Conservation (phyloP, 108 stramenopile genomes). For the Fistulifera solaris region DNA sequence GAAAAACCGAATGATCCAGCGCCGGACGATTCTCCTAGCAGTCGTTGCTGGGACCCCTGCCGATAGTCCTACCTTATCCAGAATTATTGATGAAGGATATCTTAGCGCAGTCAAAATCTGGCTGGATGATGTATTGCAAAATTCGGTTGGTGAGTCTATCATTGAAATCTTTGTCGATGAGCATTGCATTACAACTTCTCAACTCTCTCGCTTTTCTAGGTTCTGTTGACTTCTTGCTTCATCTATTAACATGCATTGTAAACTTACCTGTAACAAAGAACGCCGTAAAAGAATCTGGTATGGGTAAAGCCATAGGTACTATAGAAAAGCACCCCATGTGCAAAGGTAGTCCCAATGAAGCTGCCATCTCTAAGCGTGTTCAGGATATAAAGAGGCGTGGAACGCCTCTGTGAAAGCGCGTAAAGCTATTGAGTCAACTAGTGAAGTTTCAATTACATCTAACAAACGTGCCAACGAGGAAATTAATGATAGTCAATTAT, state of each 20-base stretch:
- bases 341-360: conserved; percentile 56
- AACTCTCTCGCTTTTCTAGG: conserved; percentile 19
- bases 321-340: conserved; percentile 71
- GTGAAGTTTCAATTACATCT: too few relatives aligned
- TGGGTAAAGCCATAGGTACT: conserved; percentile 72
- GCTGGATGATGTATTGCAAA: conserved; percentile 67
- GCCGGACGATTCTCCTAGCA: conserved; percentile 52
- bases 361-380: conserved; percentile 54
- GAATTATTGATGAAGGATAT: conserved; percentile 49
- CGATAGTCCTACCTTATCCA: conserved; percentile 31
- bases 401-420: conserved; percentile 69
- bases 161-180: not conserved
- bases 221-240: conserved; percentile 69
- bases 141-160: conserved; percentile 42
- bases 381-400: conserved; percentile 63
- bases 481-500: too few relatives aligned
- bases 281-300: conserved; percentile 55
- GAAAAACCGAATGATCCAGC: conserved; percentile 35
- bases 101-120: conserved; percentile 54
- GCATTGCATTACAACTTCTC: not conserved
- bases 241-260: conserved; percentile 57
- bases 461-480: too few relatives aligned
- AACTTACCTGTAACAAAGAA: conserved; percentile 76
- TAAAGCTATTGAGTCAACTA: conserved; percentile 12
- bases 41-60: conserved; percentile 40